These are phyloP conservation scores for Xerocomellus intermedius DNA, from an alignment of 768 basidiomycete species.

Conservation along the genomic window DNA sequence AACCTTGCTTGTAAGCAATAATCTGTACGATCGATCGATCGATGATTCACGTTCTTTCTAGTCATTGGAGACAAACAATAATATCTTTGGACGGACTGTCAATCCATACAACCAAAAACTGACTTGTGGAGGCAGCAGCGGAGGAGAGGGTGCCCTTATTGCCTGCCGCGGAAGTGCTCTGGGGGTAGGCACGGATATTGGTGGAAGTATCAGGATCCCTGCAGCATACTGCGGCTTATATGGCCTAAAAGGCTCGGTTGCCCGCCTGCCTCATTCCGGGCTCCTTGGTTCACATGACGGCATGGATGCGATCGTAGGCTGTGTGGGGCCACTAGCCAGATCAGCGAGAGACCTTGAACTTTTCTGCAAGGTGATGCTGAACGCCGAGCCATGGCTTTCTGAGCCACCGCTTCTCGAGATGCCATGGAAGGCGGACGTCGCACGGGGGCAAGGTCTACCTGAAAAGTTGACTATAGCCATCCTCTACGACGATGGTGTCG, in stretches of 20 bases:
- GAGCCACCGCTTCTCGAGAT: constrained; percentile 49
- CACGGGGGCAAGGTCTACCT: constrained; percentile 38
- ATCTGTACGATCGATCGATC: background rate
- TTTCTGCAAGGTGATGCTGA: constrained; percentile 48
- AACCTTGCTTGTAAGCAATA: constrained; percentile 43
- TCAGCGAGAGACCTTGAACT: constrained; percentile 49
- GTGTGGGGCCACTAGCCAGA: constrained; percentile 46
- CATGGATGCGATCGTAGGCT: constrained; percentile 53
- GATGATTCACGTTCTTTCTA: constrained; percentile 23
- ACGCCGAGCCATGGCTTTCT: constrained; percentile 44
- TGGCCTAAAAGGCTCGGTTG: constrained; percentile 47
- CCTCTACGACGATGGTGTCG: constrained; percentile 51
- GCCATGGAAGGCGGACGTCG: constrained; percentile 45
- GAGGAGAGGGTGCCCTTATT: constrained; percentile 47
- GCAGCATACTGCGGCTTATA: constrained; percentile 43
- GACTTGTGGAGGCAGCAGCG: constrained; percentile 47
- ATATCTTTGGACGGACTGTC: constrained; percentile 54
- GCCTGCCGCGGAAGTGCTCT: constrained; percentile 42
- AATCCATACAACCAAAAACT: constrained; percentile 62
- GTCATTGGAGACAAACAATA: constrained; percentile 55
- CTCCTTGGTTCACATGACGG: constrained; percentile 49
- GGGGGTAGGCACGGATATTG: constrained; percentile 48
- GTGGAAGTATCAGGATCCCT: constrained; percentile 45
- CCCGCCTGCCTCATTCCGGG: constrained; percentile 51
- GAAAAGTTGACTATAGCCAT: constrained; percentile 44